phyloP scores from a whole-genome alignment of 257 asterid species.

The Solanum piurae region DNA sequence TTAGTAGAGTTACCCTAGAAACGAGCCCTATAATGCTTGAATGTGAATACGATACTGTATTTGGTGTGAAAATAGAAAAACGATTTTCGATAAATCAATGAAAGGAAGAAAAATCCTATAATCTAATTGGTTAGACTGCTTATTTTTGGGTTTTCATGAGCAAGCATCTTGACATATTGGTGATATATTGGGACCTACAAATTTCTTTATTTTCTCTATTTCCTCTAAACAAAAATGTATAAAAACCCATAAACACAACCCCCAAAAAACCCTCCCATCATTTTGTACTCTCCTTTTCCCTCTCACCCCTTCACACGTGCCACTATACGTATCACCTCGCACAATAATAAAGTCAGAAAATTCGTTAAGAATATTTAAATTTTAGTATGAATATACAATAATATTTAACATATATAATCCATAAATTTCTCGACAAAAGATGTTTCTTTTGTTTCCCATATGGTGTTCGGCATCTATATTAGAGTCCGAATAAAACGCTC shows the following conservation, averaged over 20 bases:
- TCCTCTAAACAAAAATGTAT: background rate
- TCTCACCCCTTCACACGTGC: background rate
- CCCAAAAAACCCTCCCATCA: background rate
- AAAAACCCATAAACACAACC: background rate
- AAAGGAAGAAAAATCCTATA: background rate
- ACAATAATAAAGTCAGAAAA: too few species aligned
- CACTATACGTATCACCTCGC: background rate
- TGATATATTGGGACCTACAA: background rate
- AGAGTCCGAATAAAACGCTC: too few species aligned
- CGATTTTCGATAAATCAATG: too few species aligned
- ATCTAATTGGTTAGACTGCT: background rate
- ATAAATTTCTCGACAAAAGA: too few species aligned
- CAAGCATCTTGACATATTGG: background rate
- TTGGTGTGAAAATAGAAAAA: background rate
- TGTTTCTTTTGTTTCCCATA: too few species aligned
- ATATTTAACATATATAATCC: too few species aligned
- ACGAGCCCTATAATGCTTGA: background rate
- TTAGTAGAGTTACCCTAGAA: background rate
- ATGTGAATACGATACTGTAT: background rate
- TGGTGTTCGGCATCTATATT: fast-evolving
- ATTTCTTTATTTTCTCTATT: background rate
- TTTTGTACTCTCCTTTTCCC: background rate
- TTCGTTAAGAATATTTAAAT: too few species aligned
- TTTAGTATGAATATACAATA: too few species aligned
- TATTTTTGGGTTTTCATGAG: background rate